Base-by-base conservation (phyloP, 2,329 filamentous ascomycete species). In the Talaromyces piceae region DNA sequence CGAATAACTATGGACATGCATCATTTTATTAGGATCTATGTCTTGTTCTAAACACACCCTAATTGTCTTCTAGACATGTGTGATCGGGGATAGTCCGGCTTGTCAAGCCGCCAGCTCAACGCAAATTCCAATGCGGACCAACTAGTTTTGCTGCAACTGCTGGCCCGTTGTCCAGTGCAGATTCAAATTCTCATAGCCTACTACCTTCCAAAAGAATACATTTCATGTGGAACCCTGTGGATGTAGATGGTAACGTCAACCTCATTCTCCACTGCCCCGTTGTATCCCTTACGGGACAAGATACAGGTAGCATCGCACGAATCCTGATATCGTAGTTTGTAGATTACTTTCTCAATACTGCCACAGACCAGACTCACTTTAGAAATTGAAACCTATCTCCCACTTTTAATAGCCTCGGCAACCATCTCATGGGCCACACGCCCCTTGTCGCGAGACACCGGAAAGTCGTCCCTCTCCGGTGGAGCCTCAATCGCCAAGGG, bases 401-500 rank as follows among this genome's bases (percentile, higher is more conserved):
- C 18, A 41, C 5, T 41, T 48, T 39, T 54, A 43, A 22, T 18
- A 25, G 44, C 23, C 27, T 54, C 48, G 5, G 28, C 25, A 7
- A 45, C 37, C 22, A 27, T 28, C 31, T 54, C 44, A 33, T 28
- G 20, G 13, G 43, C 23, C 16, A 48, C 37, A 8, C 52, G 52
- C n/a, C 46, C 49, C 39, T 39, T 54, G 9, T 45, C 47, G 26
- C 52, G 52, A 22, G 43, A 12, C 22, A 50, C 49, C 13, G 47
- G 47, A 20, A 47, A 50, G 16, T 54, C 52, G 33, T 54, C 52
- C 18, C 45, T 49, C 30, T 5, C 26, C 28, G 60, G 56, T 51
- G 67, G 57, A 12, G 63, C 59, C 54, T 72, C 67, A 27, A 69
- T 65, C 20, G 64, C 59, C 16, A 63, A 58, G 26, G 58, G 60